Evolutionary conservation across 1,284 basidiomycete genomes (phyloP), one percentile per base, ranked within the genome.

Genomic region (Heterobasidion parviporum): DNA sequence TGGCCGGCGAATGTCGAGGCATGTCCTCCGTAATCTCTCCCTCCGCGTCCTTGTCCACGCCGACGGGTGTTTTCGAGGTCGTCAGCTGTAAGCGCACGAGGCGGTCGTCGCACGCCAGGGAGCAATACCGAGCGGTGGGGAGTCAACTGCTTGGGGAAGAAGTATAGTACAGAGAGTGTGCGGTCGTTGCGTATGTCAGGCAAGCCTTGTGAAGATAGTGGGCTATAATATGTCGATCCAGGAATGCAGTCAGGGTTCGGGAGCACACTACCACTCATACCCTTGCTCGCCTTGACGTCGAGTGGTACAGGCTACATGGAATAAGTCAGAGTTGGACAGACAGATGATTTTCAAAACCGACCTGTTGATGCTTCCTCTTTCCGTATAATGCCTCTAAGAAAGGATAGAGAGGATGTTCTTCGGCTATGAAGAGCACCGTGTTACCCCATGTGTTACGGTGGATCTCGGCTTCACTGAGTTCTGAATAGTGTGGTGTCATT

Each of bases 191-290:
- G 79, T 59, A 99, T 88, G 71, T 99, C 94, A 2, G 81, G 80
- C 20, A 93, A 70, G 50, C 75, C 73, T 46, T 81, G 68, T n/a
- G 67, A 66, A 8, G 73, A 62, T 46, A 91, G 68, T 1, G 94
- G 95, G 35, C 84, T 86, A 64, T 88, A 84, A 69, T 92, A 95
- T 0, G 91, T 95, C 14, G 94, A 89, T 48, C 92, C 91, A 3
- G 97, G 97, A 6, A 99, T 82, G 65, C 90, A 97, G 54, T 86
- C 83, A 3, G 94, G 88, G 69, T 97, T 94, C 8, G 90, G 83
- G 26, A 92, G 74, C 48, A 94, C 81, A 45, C 77, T 79, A 8
- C 97, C 97, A 51, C 80, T 86, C 53, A 97, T 84, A 10, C 94
- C 93, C 57, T 82, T 82, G 63, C 87, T 92, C 12, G 85, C 70